Evolutionary conservation across 2,329 filamentous ascomycete species (phyloP).

Genomic region (Cucurbitaria berberidis): DNA sequence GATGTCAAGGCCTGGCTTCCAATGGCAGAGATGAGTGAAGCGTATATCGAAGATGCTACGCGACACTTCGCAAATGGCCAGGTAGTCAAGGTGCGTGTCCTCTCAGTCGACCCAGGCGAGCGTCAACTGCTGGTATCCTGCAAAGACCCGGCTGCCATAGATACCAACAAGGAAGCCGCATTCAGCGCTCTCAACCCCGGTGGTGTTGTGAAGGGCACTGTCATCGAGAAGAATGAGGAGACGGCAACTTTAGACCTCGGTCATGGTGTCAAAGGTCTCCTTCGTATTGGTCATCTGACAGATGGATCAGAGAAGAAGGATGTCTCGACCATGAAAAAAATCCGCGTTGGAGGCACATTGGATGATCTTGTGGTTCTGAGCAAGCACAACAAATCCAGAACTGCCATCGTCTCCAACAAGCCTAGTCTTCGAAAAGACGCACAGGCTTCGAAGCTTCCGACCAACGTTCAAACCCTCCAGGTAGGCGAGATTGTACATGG

Average conservation of each 20-base stretch:
- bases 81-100: constrained; percentile 87
- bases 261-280: constrained; percentile 75
- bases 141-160: constrained; percentile 83
- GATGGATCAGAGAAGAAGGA: constrained; percentile 85
- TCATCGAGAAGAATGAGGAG: constrained; percentile 54
- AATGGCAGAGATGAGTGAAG: constrained; percentile 96
- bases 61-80: constrained; percentile 91
- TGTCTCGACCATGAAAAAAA: constrained; percentile 75
- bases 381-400: constrained; percentile 78
- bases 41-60: constrained; percentile 85
- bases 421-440: constrained; percentile 78
- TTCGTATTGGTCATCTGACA: constrained; percentile 79
- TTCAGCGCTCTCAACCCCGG: constrained; percentile 77
- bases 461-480: constrained; percentile 72
- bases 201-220: constrained; percentile 75
- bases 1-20: constrained; percentile 84
- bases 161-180: constrained; percentile 74
- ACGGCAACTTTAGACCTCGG: constrained; percentile 72
- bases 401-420: constrained; percentile 81
- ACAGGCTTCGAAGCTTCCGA: constrained; percentile 74
- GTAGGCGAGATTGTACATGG: constrained; percentile 73
- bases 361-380: constrained; percentile 84
- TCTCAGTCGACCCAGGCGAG: constrained; percentile 75
- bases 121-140: constrained; percentile 85
- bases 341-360: constrained; percentile 83